Conservation (phyloP, 352 stramenopile genomes). For the Thalassiosira livingstoniorum region DNA sequence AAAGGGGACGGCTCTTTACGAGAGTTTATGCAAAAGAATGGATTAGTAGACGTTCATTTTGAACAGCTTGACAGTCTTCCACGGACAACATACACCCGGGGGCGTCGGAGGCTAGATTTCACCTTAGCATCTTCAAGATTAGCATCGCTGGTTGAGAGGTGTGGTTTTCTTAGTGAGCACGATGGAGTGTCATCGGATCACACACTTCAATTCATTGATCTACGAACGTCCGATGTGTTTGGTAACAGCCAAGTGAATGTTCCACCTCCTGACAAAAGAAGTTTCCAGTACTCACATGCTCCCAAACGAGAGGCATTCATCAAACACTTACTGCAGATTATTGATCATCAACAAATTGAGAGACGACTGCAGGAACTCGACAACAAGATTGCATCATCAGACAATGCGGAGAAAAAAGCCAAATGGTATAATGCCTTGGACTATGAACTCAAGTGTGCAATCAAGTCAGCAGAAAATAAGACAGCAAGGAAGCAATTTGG, state of each 20-base stretch:
- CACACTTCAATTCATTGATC: no score
- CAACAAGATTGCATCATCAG: neutral
- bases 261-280: neutral
- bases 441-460: neutral
- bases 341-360: neutral
- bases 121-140: neutral
- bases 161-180: neutral
- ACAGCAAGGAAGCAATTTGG: neutral
- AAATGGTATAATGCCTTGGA: neutral
- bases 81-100: neutral
- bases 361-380: neutral
- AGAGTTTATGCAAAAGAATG: conserved; percentile 11
- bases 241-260: neutral
- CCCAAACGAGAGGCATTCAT: neutral
- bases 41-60: conserved; percentile 10
- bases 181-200: neutral
- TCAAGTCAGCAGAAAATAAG: neutral
- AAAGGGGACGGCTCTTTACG: neutral
- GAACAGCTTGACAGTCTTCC: neutral
- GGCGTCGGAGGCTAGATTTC: neutral
- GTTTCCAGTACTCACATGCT: neutral
- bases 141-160: neutral
- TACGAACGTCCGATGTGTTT: neutral
- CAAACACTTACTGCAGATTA: neutral
- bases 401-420: neutral